These are phyloP conservation scores for Pedinophyceae sp. DNA, from an alignment of 139 green algal genomes.

Conservation along the genomic window DNA sequence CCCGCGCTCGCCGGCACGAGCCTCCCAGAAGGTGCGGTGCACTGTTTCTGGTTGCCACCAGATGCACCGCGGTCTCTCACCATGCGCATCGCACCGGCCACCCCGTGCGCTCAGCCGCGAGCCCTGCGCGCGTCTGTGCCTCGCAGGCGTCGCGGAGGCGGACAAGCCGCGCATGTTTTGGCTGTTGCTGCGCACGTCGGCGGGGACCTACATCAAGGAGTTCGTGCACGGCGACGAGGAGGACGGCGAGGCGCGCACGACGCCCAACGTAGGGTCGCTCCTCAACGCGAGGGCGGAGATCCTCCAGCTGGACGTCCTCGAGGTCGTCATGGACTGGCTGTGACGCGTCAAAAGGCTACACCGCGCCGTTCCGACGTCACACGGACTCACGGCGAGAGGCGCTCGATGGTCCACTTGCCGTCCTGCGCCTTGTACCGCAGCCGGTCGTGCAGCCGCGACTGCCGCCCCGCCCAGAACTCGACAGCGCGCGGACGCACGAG, in stretches of 20 bases:
- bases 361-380: too few relatives aligned
- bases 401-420: constrained; percentile 32
- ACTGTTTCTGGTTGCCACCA: too few relatives aligned
- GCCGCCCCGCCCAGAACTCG: constrained; percentile 82
- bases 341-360: too few relatives aligned
- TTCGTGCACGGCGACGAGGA: constrained; percentile 76
- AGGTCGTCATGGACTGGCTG: constrained; percentile 33
- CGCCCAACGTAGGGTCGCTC: constrained; percentile 37
- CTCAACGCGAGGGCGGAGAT: constrained; percentile 26
- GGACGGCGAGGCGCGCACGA: constrained; percentile 54
- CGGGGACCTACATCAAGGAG: constrained; percentile 85
- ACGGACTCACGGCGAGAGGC: constrained; percentile 45
- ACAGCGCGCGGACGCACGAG: constrained; percentile 40
- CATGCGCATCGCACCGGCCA: too few relatives aligned
- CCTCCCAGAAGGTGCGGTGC: too few relatives aligned
- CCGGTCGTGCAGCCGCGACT: constrained; percentile 65
- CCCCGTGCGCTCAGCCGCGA: background rate
- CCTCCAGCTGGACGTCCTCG: constrained; percentile 35
- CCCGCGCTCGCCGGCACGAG: background rate
- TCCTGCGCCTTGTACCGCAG: constrained; percentile 27
- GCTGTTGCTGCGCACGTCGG: constrained; percentile 9
- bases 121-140: background rate
- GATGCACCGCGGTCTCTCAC: too few relatives aligned
- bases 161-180: background rate
- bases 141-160: too few relatives aligned